Percentiles rank a stretch among this genome's conserved stretches.
These are phyloP conservation scores for Senna siamea DNA, from an alignment of 306 rosid species.

Conservation along the genomic window DNA sequence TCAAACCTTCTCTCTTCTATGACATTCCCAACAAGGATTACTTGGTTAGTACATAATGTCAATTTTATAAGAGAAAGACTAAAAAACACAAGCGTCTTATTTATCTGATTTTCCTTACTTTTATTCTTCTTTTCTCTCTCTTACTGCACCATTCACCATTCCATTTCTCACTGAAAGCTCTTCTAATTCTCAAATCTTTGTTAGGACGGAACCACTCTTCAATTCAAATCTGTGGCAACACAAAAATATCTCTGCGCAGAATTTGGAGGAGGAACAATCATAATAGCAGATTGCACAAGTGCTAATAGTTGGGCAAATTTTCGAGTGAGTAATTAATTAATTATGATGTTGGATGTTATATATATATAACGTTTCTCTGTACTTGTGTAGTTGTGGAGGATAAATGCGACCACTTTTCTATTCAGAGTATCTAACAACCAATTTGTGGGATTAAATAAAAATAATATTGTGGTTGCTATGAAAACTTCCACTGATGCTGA, in stretches of 20 bases:
- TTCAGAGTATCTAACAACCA: conserved; percentile 64
- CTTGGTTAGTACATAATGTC: conserved; percentile 55
- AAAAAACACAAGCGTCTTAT: too few species aligned
- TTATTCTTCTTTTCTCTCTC: too few species aligned
- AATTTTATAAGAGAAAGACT: too few species aligned
- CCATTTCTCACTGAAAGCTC: background rate
- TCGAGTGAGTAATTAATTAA: conserved; percentile 33
- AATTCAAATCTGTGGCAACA: conserved; percentile 64
- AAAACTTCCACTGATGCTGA: conserved; percentile 40
- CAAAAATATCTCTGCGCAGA: conserved; percentile 65
- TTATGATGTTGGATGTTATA: background rate
- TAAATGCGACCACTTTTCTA: conserved; percentile 52
- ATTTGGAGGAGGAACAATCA: conserved; percentile 67
- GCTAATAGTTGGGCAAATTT: conserved; percentile 80
- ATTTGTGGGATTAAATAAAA: conserved; percentile 65
- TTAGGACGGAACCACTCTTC: conserved; percentile 76
- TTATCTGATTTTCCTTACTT: too few species aligned
- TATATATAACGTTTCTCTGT: background rate
- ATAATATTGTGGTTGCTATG: conserved; percentile 51
- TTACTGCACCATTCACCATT: too few species aligned
- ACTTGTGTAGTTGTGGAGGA: conserved; percentile 68
- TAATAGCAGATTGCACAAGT: conserved; percentile 64
- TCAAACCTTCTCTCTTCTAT: conserved; percentile 79
- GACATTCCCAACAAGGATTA: conserved; percentile 77
- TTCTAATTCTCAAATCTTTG: background rate